A percentile compares a stretch with the other conserved stretches of the same genome.
Conservation (phyloP, 257 asterid genomes). For the Fraxinus cuspidata region DNA sequence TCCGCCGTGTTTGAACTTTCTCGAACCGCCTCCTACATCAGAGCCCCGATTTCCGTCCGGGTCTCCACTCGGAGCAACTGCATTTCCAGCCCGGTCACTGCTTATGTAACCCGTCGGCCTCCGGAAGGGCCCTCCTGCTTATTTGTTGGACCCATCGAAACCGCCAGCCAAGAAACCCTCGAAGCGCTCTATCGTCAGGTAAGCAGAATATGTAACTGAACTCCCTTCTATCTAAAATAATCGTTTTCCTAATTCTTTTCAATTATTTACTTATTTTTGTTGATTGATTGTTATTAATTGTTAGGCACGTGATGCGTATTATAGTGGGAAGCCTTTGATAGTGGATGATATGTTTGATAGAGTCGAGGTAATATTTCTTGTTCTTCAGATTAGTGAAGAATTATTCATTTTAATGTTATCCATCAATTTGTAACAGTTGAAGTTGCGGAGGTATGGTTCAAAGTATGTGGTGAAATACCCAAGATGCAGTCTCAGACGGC, state of each 20-base stretch:
- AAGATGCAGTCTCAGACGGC: slow-evolving; percentile 86
- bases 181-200: slow-evolving; percentile 95
- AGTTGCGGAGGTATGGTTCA: slow-evolving; percentile 83
- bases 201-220: slow-evolving; percentile 2
- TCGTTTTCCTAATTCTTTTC: not conserved
- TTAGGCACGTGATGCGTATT: slow-evolving; percentile 88
- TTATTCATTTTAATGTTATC: not conserved
- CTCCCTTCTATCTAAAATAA: not conserved
- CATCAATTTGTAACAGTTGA: slow-evolving; percentile 51
- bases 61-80: slow-evolving; percentile 55
- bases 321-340: slow-evolving; percentile 86
- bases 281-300: not conserved
- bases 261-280: slow-evolving; percentile 11
- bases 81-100: slow-evolving; percentile 31
- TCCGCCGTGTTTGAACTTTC: slow-evolving; percentile 50
- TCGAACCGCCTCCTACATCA: slow-evolving; percentile 38
- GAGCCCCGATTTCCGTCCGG: slow-evolving; percentile 54
- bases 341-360: slow-evolving; percentile 96
- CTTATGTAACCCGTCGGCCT: slow-evolving; percentile 40
- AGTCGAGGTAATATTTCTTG: slow-evolving; percentile 63
- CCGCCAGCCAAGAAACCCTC: slow-evolving; percentile 87
- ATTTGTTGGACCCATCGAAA: slow-evolving; percentile 87
- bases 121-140: slow-evolving; percentile 85
- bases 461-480: slow-evolving; percentile 91
- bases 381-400: not conserved